Percentiles rank a stretch among this genome's conserved stretches.
These are phyloP conservation scores for Nemania sp. DNA, from an alignment of 2,329 filamentous ascomycete species.

Conservation along the genomic window DNA sequence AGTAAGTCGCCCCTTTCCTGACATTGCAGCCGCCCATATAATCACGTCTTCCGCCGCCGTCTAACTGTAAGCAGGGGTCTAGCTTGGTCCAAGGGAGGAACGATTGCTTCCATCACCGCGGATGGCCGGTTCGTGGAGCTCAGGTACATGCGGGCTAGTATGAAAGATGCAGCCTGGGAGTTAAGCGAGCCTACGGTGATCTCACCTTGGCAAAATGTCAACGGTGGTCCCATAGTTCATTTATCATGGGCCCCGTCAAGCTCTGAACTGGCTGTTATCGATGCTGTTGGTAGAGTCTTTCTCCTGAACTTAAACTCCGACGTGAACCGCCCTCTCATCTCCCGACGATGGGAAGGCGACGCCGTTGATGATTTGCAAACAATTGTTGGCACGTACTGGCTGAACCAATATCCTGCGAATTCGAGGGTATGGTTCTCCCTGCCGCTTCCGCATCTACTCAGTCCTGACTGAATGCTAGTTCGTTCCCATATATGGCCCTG, in stretches of 20 bases:
- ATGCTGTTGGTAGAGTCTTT: conserved; percentile 75
- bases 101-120: conserved; percentile 77
- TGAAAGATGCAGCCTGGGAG: conserved; percentile 72
- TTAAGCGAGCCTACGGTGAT: conserved; percentile 72
- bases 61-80: conserved; percentile 61
- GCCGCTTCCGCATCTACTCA: background rate
- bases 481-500: conserved; percentile 60
- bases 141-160: conserved; percentile 70
- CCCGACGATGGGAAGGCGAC: conserved; percentile 67
- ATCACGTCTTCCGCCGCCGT: conserved; percentile 20
- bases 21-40: conserved; percentile 4
- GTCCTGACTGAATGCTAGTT: conserved; percentile 40
- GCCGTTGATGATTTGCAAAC: conserved; percentile 73
- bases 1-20: conserved; percentile 60
- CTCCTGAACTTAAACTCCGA: conserved; percentile 72
- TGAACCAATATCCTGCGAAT: conserved; percentile 58
- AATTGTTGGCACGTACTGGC: conserved; percentile 85
- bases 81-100: conserved; percentile 86
- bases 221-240: conserved; percentile 72
- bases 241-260: conserved; percentile 76
- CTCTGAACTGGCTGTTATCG: conserved; percentile 81
- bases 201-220: conserved; percentile 62
- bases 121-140: conserved; percentile 74
- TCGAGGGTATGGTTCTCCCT: conserved; percentile 38
- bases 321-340: conserved; percentile 70